Base-by-base conservation (phyloP, 169 alveolate species). In the Cryptosporidium viatorum region DNA sequence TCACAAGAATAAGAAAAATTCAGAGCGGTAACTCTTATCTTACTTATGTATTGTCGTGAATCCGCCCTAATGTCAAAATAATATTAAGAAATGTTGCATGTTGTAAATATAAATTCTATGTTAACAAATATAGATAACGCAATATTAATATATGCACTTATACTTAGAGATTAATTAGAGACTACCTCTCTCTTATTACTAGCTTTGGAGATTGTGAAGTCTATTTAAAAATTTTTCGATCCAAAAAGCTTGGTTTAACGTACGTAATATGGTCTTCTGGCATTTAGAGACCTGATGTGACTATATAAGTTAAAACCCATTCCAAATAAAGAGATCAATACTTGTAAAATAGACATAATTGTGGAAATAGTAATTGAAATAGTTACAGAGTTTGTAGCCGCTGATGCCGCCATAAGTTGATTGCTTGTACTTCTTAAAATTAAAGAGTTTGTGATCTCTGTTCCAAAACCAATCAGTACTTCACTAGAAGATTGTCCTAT, bases 21-120 rank as follows among this genome's bases (percentile, higher is more conserved):
- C 70, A 73, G 50, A 59, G 86, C 86, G 86, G 86, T 29, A 73
- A 73, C 59, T 52, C 58, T 45, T 69, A 69, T 73, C 70, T 69
- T 73, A 35, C 68, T 26, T 52, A 73, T 37, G 86, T 73, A 73
- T 73, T 73, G 86, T 73, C 86, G 86, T 59, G 37, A 69, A 26
- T 73, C 86, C 86, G 86, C 86, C 71, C 21, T 55, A 21, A n/a
- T 33, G 68, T 70, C 84, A 70, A 26, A 48, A 55, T 21, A 48
- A 14, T 48, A 48, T 14, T 55, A 10, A 55, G 18, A 9, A 41
- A 41, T 55, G 1, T 10, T 9, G 35, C 67, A 55, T 55, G 67
- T 21, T n/a, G 0, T 23, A 55, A 55, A 55, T 16, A 1, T 55
- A 23, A 55, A 23, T 21, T 23, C n/a, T 55, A 10, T n/a, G 7